Evolutionary conservation across 176 grass and related monocot species (phyloP), one percentile per base, ranked within the genome.

Genomic region (Oryza nivara): DNA sequence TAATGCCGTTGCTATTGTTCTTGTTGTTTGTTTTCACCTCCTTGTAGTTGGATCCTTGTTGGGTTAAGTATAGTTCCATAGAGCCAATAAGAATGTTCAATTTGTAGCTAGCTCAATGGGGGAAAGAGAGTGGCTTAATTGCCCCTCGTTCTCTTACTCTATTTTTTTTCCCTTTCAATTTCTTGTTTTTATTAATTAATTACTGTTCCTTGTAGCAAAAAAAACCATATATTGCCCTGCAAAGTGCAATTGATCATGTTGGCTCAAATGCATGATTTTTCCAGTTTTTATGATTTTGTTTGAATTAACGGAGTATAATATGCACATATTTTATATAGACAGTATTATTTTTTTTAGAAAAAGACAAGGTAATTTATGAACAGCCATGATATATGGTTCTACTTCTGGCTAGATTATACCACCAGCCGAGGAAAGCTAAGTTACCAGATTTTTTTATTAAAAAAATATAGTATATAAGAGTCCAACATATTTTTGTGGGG

Each of bases 41-140:
- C 69, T 75, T 79, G 48, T 90, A 86, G 81, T 73, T 87, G 88
- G 75, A 90, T 80, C 75, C 75, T 83, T 87, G 75, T 54, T 87
- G 81, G 80, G 71, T 87, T 80, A 91, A 91, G 76, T 91, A 91
- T 80, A 91, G 85, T 70, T 69, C 80, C 28, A 91, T 84, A 91
- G 70, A 80, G 84, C 65, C 85, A 76, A 91, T 80, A 84, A 91
- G 65, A 67, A 60, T 91, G 77, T 76, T 75, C 74, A 81, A 68
- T 81, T 77, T 86, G 73, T 82, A 90, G 83, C 58, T 82, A 89
- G 73, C 67, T 73, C 44, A 90, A 79, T 78, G 51, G 56, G 73
- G 73, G 38, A 16, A 36, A n/a, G 0, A n/a, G 0, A 38, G 82
- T 73, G 36, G 56, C 58, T 78, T 67, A 86, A 71, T 60, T 72